phyloP scores from a whole-genome alignment of 768 basidiomycete species.

The Clavaria fumosa region DNA sequence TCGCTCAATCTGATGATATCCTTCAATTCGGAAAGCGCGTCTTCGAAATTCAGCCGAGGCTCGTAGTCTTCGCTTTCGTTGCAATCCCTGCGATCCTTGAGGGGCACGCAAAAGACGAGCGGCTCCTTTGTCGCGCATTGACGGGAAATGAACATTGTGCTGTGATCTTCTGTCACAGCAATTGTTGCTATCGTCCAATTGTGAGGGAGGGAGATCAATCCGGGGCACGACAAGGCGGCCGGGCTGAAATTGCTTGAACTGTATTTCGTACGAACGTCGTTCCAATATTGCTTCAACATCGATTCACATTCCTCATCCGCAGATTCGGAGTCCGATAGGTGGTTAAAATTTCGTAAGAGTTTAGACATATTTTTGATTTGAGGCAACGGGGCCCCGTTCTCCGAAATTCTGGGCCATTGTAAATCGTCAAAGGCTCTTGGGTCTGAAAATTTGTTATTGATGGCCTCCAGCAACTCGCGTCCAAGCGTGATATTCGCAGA shows the following conservation, averaged over 20 bases:
- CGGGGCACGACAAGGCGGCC: conserved; percentile 26
- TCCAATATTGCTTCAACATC: conserved; percentile 47
- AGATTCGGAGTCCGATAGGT: conserved; percentile 23
- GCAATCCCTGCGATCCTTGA: conserved; percentile 70
- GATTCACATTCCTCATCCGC: conserved; percentile 18
- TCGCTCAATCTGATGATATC: conserved; percentile 76
- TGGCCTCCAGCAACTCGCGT: conserved; percentile 75
- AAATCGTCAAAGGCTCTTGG: conserved; percentile 40
- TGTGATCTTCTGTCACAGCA: conserved; percentile 68
- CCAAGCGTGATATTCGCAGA: conserved; percentile 65
- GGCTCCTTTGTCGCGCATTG: conserved; percentile 46
- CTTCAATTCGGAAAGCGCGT: conserved; percentile 54
- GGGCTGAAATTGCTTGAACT: conserved; percentile 27
- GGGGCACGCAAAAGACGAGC: conserved; percentile 76
- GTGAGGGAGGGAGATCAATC: conserved; percentile 36
- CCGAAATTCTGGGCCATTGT: conserved; percentile 49
- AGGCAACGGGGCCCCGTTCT: conserved; percentile 28
- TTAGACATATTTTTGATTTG: conserved; percentile 9
- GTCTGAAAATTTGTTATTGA: conserved; percentile 50
- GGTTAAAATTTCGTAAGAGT: conserved; percentile 9
- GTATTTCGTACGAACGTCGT: conserved; percentile 38
- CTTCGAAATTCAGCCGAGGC: conserved; percentile 56
- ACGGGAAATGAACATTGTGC: conserved; percentile 70
- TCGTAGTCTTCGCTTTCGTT: conserved; percentile 59
- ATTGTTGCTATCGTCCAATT: conserved; percentile 81